These are phyloP conservation scores for Backusella tuberculispora DNA, from an alignment of 192 early-diverging fungal genomes.

Conservation along the genomic window DNA sequence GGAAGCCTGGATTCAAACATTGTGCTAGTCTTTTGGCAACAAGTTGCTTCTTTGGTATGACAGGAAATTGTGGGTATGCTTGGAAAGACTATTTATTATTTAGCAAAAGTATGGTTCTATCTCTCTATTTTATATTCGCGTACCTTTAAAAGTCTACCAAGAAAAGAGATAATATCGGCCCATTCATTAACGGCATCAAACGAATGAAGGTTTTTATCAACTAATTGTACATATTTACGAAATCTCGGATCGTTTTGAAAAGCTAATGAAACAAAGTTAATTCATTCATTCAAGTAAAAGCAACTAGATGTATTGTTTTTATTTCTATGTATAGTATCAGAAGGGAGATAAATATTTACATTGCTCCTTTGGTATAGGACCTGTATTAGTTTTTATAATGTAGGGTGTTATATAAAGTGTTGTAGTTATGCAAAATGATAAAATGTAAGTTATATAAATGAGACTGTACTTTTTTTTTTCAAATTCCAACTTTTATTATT, in stretches of 20 bases:
- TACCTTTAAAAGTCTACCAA: conserved; percentile 81
- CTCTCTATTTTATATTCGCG: background rate
- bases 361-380: conserved; percentile 3
- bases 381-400: background rate
- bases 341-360: background rate
- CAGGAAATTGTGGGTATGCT: conserved; percentile 71
- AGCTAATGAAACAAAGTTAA: background rate
- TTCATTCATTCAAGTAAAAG: background rate
- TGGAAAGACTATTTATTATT: conserved; percentile 65
- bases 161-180: conserved; percentile 93
- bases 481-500: background rate
- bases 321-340: background rate
- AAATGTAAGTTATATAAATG: no score
- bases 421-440: no score
- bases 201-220: conserved; percentile 87
- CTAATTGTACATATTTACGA: conserved; percentile 77
- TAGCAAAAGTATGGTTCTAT: background rate
- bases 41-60: conserved; percentile 82
- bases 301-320: background rate
- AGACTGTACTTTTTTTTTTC: background rate
- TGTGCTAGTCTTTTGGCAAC: conserved; percentile 93
- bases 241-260: conserved; percentile 75
- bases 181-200: conserved; percentile 95
- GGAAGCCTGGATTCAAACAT: conserved; percentile 92
- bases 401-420: no score